Percentiles rank a stretch among this genome's conserved stretches.
These are phyloP conservation scores for Arctostaphylos glauca DNA, from an alignment of 148 eudicot genomes.

Conservation along the genomic window DNA sequence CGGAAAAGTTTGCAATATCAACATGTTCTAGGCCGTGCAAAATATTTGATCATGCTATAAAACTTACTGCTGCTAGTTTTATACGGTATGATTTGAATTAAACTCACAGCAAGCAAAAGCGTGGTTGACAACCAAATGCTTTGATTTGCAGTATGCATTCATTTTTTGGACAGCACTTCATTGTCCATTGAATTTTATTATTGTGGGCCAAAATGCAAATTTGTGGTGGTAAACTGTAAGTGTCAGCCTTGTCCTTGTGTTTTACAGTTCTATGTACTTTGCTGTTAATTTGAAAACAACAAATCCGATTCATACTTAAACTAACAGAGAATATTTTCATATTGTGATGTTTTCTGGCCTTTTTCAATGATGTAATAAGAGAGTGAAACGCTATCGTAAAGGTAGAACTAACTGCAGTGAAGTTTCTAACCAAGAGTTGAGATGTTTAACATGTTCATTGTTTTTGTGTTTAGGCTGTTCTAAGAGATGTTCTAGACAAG, in stretches of 20 bases:
- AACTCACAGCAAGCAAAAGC: not conserved
- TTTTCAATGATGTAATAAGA: not conserved
- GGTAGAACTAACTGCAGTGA: not conserved
- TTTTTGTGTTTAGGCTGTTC: conserved; percentile 66
- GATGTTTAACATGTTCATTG: not conserved
- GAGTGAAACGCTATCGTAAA: not conserved
- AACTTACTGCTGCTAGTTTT: not conserved
- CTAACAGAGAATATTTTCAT: not conserved
- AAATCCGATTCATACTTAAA: not conserved
- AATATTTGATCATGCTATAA: not conserved
- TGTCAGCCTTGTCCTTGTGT: too few relatives aligned
- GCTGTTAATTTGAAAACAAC: not conserved
- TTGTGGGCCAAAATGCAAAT: not conserved
- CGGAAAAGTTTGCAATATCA: not conserved
- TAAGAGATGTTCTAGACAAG: conserved; percentile 69
- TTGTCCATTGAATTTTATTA: not conserved
- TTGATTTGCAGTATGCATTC: not conserved
- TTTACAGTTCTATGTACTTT: not conserved
- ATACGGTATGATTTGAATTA: too few relatives aligned
- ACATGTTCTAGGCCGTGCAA: not conserved
- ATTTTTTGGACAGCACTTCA: not conserved
- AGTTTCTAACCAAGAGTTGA: not conserved
- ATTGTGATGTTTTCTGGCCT: not conserved
- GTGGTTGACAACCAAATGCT: not conserved
- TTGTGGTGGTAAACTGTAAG: too few relatives aligned